A percentile compares a stretch with the other conserved stretches of the same genome.
Evolutionary conservation across 2,329 filamentous ascomycete genomes (phyloP).

Genomic region (Escovopsis sp.): DNA sequence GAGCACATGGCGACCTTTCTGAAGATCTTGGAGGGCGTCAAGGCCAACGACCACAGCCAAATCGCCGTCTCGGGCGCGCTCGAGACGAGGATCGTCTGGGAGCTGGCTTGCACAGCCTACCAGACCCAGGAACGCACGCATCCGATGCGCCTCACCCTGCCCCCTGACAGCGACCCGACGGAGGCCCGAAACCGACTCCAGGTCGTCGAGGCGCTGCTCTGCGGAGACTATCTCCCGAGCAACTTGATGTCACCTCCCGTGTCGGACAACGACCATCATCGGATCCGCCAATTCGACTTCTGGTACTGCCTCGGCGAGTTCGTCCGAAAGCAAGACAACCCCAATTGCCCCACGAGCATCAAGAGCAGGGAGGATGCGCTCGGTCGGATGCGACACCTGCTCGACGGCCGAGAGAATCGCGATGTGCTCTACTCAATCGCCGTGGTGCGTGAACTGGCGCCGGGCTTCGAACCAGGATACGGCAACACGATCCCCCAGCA

Average conservation of each 20-base stretch:
- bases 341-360: conserved; percentile 25
- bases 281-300: conserved; percentile 56
- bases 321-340: conserved; percentile 42
- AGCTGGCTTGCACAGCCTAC: conserved; percentile 36
- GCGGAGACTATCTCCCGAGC: conserved; percentile 46
- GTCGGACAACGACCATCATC: conserved; percentile 35
- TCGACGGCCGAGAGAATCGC: conserved; percentile 72
- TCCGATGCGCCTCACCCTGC: conserved; percentile 20
- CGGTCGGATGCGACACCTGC: conserved; percentile 47
- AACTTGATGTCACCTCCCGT: conserved; percentile 41
- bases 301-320: conserved; percentile 65
- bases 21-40: conserved; percentile 32
- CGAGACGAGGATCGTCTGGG: conserved; percentile 46
- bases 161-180: conserved; percentile 40
- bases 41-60: conserved; percentile 32
- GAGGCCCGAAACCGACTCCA: conserved; percentile 56
- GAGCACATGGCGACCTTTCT: conserved; percentile 54
- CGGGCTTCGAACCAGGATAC: conserved; percentile 44
- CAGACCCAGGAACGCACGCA: conserved; percentile 20
- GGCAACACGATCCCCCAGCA: conserved; percentile 41
- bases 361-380: conserved; percentile 51
- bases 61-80: conserved; percentile 38
- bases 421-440: conserved; percentile 85
- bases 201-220: conserved; percentile 62
- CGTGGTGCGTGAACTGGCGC: conserved; percentile 59